Percentiles rank a stretch among this genome's conserved stretches.
phyloP scores from a whole-genome alignment of 306 rosid species.

The Vachellia pachyceras region DNA sequence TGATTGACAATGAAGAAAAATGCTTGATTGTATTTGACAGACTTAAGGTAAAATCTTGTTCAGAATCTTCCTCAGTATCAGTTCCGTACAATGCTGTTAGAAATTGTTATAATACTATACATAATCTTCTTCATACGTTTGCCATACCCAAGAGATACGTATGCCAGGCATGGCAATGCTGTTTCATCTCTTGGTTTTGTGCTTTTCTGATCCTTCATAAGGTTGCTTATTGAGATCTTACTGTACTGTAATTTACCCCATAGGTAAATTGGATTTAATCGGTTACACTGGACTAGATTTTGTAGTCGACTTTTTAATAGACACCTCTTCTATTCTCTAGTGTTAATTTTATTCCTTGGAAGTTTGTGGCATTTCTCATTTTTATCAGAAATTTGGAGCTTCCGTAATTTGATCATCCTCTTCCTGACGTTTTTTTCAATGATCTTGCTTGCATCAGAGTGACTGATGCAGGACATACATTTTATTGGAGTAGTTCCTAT shows the following conservation, averaged over 20 bases:
- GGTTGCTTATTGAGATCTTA: not conserved
- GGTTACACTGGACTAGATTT: not conserved
- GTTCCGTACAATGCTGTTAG: not conserved
- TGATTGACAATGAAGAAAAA: slow-evolving; percentile 82
- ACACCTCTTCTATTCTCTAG: not conserved
- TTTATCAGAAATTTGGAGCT: not conserved
- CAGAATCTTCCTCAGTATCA: not conserved
- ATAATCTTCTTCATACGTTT: too few relatives aligned
- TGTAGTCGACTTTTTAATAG: not conserved
- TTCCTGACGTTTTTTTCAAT: not conserved
- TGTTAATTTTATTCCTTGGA: not conserved
- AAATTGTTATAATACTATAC: not conserved
- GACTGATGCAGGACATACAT: not conserved
- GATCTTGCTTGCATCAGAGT: not conserved
- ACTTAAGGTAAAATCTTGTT: slow-evolving; percentile 72
- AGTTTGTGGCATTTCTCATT: not conserved
- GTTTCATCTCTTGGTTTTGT: not conserved
- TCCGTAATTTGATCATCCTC: not conserved
- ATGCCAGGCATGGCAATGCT: not conserved
- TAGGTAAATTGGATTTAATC: not conserved
- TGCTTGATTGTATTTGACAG: slow-evolving; percentile 90
- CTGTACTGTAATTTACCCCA: not conserved
- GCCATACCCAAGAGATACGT: too few relatives aligned
- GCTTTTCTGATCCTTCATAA: not conserved
- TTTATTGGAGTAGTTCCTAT: not conserved